A percentile compares a stretch with the other conserved stretches of the same genome.
Evolutionary conservation across 192 early-diverging fungal species (phyloP).

Genomic region (Gryganskiella cystojenkinii): DNA sequence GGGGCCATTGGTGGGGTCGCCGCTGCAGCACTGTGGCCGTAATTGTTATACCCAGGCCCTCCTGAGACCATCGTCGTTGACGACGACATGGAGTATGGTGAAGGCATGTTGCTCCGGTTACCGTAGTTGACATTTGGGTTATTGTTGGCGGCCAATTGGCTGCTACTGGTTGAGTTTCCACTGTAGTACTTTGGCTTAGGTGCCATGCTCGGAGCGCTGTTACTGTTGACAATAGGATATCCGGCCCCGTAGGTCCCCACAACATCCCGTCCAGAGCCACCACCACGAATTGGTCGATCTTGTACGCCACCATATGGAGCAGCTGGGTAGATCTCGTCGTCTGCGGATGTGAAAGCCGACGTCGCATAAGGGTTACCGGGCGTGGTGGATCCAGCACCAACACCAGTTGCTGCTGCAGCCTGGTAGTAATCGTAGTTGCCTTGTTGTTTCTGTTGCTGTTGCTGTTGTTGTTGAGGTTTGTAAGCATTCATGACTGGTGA

Average conservation of each 20-base stretch:
- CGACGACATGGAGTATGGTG: neutral
- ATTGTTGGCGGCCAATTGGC: neutral
- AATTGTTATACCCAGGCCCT: constrained; percentile 14
- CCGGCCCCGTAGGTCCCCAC: too few species aligned
- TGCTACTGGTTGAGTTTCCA: too few species aligned
- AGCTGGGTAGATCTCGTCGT: constrained; percentile 3
- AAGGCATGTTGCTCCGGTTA: neutral
- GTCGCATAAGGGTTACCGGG: constrained; percentile 28
- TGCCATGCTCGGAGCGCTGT: neutral
- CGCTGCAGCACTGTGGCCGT: neutral
- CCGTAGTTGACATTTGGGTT: neutral
- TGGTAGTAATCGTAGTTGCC: constrained; percentile 29
- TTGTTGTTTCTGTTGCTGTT: constrained; percentile 14
- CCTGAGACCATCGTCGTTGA: neutral
- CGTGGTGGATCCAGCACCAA: neutral
- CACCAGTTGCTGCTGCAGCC: neutral
- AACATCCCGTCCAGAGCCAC: too few species aligned
- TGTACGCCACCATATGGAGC: neutral
- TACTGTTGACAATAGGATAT: neutral
- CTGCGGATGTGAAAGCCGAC: constrained; percentile 32
- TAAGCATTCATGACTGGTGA: neutral
- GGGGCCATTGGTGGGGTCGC: neutral
- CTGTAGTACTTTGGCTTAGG: too few species aligned
- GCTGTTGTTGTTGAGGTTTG: neutral
- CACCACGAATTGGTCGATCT: neutral